These are phyloP conservation scores for Rubroboletus pulcherrimus DNA, from an alignment of 768 basidiomycete genomes.

Conservation along the genomic window DNA sequence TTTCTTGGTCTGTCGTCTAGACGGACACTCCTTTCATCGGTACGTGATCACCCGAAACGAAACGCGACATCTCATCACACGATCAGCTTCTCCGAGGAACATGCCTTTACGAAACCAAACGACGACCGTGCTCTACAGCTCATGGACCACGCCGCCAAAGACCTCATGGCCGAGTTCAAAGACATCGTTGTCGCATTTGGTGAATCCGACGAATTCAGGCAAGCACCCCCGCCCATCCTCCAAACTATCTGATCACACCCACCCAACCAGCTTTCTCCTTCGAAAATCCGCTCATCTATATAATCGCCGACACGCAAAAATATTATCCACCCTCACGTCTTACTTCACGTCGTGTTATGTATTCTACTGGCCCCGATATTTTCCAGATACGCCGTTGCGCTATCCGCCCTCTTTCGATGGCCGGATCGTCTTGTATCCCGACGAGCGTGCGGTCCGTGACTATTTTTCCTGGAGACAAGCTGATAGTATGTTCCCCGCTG, in stretches of 20 bases:
- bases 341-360: slow-evolving; percentile 90
- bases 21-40: slow-evolving; percentile 95
- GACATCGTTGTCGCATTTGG: slow-evolving; percentile 90
- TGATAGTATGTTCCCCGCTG: slow-evolving; percentile 64
- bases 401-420: slow-evolving; percentile 95
- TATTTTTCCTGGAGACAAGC: slow-evolving; percentile 97
- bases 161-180: slow-evolving; percentile 75
- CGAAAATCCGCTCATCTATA: slow-evolving; percentile 72
- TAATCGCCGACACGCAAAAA: slow-evolving; percentile 84
- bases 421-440: slow-evolving; percentile 79
- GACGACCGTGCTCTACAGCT: slow-evolving; percentile 81
- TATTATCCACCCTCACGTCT: slow-evolving; percentile 77
- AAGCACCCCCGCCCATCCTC: neutral
- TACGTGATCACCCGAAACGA: slow-evolving; percentile 30
- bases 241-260: neutral
- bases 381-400: slow-evolving; percentile 64
- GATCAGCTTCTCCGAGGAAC: slow-evolving; percentile 77
- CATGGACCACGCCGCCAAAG: slow-evolving; percentile 87
- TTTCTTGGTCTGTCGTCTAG: slow-evolving; percentile 81
- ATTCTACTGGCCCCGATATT: slow-evolving; percentile 77
- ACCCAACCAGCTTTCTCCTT: slow-evolving; percentile 71
- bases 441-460: slow-evolving; percentile 67
- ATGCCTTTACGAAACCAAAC: slow-evolving; percentile 87
- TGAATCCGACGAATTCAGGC: slow-evolving; percentile 98
- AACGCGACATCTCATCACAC: neutral